Conservation (phyloP, 78 protist genomes). For the slime mould (Dictyostelium discoideum) region DNA sequence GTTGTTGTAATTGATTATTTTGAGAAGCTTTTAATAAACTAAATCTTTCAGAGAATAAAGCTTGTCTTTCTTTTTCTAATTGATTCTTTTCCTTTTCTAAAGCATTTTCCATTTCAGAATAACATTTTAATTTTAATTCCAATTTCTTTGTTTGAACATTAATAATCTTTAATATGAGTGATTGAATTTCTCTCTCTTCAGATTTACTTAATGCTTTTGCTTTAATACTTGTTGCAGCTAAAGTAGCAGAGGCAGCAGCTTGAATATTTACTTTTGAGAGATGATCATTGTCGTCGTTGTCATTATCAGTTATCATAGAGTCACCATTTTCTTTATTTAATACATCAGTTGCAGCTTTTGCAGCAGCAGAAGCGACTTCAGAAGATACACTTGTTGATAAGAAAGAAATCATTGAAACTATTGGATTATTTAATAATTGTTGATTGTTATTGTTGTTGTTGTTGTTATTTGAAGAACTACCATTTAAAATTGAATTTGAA, state of each 20-base stretch:
- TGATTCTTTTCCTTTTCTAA: slow-evolving; percentile 44
- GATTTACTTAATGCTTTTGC: slow-evolving; percentile 27
- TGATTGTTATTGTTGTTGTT: not conserved
- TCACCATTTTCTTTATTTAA: not conserved
- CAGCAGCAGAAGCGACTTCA: slow-evolving; percentile 1
- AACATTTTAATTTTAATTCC: slow-evolving; percentile 59
- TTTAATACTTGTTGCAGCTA: slow-evolving; percentile 60
- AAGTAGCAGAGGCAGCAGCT: slow-evolving; percentile 41
- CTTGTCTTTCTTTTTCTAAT: slow-evolving; percentile 51
- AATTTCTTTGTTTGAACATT: slow-evolving; percentile 63
- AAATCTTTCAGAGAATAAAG: slow-evolving; percentile 46
- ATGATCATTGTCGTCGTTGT: not conserved
- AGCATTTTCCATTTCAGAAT: slow-evolving; percentile 50
- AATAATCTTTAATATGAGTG: slow-evolving; percentile 30
- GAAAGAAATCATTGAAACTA: slow-evolving; percentile 35
- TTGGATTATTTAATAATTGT: not conserved
- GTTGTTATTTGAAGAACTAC: not conserved
- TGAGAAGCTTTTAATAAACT: slow-evolving; percentile 43
- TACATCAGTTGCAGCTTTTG: slow-evolving; percentile 36
- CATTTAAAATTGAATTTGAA: not conserved
- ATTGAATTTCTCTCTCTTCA: slow-evolving; percentile 71
- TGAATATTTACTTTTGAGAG: slow-evolving; percentile 28
- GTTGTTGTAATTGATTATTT: not conserved
- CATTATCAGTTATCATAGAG: not conserved
- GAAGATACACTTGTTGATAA: slow-evolving; percentile 1